Evolutionary conservation across 176 grass and related monocot species (phyloP), one percentile per base, ranked within the genome.

Genomic region (Carex cristatella): DNA sequence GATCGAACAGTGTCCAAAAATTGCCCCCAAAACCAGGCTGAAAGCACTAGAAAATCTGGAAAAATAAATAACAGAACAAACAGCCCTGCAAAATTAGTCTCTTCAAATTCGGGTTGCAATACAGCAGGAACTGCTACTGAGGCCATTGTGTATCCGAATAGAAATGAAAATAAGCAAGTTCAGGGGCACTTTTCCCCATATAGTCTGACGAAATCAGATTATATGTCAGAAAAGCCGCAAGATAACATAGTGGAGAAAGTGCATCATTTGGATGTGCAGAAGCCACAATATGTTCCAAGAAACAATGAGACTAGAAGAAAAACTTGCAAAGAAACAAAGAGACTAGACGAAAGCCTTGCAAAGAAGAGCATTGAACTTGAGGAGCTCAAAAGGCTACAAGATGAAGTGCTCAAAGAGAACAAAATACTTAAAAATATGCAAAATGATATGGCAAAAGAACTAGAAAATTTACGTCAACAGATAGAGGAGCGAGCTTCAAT

Each of bases 61-160:
- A 92, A 94, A 44, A 81, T 30, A 58, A 46, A 88, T 46, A 88
- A 94, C 83, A 49, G 84, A 86, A 94, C 85, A 80, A 89, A 89
- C 35, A 90, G 84, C 0, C 84, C 84, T 65, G 58, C 38, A 66
- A 48, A 35, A 44, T 42, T 61, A 78, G 49, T 42, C 40, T 42
- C 40, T 42, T 42, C 18, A 18, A 48, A 78, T 84, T 44, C 49
- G 18, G 71, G 61, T 59, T 61, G 68, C 59, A 33, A 61, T 62
- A 15, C n/a, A 35, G 33, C 2, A 35, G 46, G 55, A 49, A 58
- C 40, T 86, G 92, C 89, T 74, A 85, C 83, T 2, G 83, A 89
- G 51, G 70, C 58, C 65, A 83, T 71, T 57, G 65, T 87, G 30
- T 84, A 85, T 89, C 84, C 84, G 69, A 85, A 81, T 91, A 85